phyloP scores from a whole-genome alignment of 805 yeast species.

The Barnettozyma sucrosica region DNA sequence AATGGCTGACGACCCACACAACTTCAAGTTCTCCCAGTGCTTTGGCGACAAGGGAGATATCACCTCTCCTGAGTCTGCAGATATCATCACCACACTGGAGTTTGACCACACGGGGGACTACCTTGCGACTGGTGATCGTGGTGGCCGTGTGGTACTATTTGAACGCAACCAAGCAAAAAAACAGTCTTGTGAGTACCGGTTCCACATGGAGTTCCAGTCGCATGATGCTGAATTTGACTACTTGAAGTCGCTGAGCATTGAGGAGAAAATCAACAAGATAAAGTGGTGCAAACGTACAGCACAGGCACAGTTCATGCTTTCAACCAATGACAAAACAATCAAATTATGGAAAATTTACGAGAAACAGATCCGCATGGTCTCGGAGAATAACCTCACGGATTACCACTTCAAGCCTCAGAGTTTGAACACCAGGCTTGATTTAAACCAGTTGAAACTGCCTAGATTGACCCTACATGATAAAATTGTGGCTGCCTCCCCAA shows the following conservation, averaged over 20 bases:
- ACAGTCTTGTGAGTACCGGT: slow-evolving; percentile 84
- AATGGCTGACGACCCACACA: slow-evolving; percentile 31
- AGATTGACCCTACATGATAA: slow-evolving; percentile 90
- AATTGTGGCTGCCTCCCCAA: slow-evolving; percentile 91
- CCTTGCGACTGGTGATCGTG: slow-evolving; percentile 96
- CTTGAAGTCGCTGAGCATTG: slow-evolving; percentile 90
- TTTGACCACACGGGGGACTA: slow-evolving; percentile 93
- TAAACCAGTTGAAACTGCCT: slow-evolving; percentile 64
- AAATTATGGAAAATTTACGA: slow-evolving; percentile 96
- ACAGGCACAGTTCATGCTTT: slow-evolving; percentile 81
- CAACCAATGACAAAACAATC: slow-evolving; percentile 97
- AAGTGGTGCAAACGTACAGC: slow-evolving; percentile 91
- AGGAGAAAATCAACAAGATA: slow-evolving; percentile 95
- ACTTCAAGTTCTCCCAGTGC: slow-evolving; percentile 83
- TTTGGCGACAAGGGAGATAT: slow-evolving; percentile 98
- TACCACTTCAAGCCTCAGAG: slow-evolving; percentile 13
- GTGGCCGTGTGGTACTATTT: slow-evolving; percentile 94
- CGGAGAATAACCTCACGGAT: slow-evolving; percentile 79
- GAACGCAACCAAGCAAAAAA: slow-evolving; percentile 76
- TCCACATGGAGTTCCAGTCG: slow-evolving; percentile 93
- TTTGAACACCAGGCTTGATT: slow-evolving; percentile 26
- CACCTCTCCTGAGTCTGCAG: slow-evolving; percentile 88
- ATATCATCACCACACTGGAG: slow-evolving; percentile 94
- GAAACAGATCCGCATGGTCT: slow-evolving; percentile 83
- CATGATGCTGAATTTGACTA: slow-evolving; percentile 99